A percentile compares a stretch with the other conserved stretches of the same genome.
Evolutionary conservation across 2,329 filamentous ascomycete species (phyloP).

Genomic region (Fusarium sp.): DNA sequence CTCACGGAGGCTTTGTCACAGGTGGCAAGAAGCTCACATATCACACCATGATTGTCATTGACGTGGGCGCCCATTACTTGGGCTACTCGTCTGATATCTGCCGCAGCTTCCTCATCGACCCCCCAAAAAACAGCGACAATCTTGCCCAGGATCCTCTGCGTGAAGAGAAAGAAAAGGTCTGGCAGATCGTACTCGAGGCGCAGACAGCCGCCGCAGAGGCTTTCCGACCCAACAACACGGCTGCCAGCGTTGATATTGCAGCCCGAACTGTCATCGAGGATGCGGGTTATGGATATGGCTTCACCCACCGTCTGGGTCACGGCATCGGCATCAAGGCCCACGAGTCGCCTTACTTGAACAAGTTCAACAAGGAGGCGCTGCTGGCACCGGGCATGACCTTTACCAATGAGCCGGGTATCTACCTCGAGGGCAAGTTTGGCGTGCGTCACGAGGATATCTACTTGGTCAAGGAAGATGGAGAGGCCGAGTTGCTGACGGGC

Average conservation of each 20-base stretch:
- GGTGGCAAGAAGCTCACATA: conserved; percentile 66
- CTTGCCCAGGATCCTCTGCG: conserved; percentile 45
- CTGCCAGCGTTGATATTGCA: conserved; percentile 73
- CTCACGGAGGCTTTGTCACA: conserved; percentile 68
- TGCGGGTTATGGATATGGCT: conserved; percentile 71
- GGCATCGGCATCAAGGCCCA: conserved; percentile 78
- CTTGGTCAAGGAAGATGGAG: conserved; percentile 67
- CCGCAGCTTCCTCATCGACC: conserved; percentile 71
- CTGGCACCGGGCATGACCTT: conserved; percentile 74
- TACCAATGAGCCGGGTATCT: conserved; percentile 76
- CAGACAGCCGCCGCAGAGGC: conserved; percentile 69
- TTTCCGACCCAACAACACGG: conserved; percentile 67
- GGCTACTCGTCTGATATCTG: conserved; percentile 77
- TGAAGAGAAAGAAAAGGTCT: conserved; percentile 70
- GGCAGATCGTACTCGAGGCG: conserved; percentile 74
- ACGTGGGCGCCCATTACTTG: conserved; percentile 73
- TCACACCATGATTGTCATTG: conserved; percentile 74
- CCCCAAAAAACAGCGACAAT: conserved; percentile 36
- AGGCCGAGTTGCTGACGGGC: conserved; percentile 71
- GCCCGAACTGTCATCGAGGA: conserved; percentile 70
- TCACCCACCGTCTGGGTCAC: conserved; percentile 76
- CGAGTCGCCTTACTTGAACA: conserved; percentile 76
- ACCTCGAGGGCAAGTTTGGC: conserved; percentile 72
- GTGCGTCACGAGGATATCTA: conserved; percentile 76
- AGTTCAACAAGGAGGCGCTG: conserved; percentile 66